Percentiles rank a stretch among this genome's conserved stretches.
Conservation (phyloP, 371 early-diverging fungal species). For the Dinochytrium kinnereticum region DNA sequence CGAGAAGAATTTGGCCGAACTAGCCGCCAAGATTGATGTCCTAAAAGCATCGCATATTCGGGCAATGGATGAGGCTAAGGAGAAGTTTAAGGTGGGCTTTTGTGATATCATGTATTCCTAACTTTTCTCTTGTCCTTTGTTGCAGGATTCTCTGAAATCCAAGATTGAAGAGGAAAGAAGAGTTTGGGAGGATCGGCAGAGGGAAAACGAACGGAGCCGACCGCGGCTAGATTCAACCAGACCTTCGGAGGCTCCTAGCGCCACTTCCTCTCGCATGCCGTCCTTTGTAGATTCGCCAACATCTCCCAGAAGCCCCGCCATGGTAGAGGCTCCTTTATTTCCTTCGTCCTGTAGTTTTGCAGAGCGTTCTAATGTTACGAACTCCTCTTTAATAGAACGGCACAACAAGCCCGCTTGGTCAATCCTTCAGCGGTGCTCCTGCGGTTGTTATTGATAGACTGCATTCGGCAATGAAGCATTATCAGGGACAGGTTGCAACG, state of each 20-base stretch:
- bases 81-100: slow-evolving; percentile 26
- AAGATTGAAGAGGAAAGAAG: slow-evolving; percentile 31
- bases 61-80: slow-evolving; percentile 39
- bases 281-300: slow-evolving; percentile 3
- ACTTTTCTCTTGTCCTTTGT: not conserved
- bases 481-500: slow-evolving; percentile 72
- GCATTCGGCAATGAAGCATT: slow-evolving; percentile 62
- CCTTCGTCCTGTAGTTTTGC: too few species aligned
- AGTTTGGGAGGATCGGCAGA: slow-evolving; percentile 21
- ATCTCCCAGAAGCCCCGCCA: slow-evolving; percentile 8
- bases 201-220: slow-evolving; percentile 19
- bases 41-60: slow-evolving; percentile 30
- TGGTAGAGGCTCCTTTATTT: not conserved
- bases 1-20: slow-evolving; percentile 29
- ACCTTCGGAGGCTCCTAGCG: not conserved
- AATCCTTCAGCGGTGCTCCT: slow-evolving; percentile 16
- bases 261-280: not conserved
- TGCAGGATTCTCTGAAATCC: slow-evolving; percentile 13
- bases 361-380: too few species aligned
- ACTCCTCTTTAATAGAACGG: not conserved
- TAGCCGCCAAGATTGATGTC: slow-evolving; percentile 34
- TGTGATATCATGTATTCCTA: not conserved
- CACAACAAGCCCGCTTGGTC: not conserved
- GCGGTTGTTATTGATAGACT: slow-evolving; percentile 63
- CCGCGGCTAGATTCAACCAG: not conserved